Percentiles rank a stretch among this genome's conserved stretches.
phyloP scores from a whole-genome alignment of 306 rosid species.

The Cicer chorassanicum region DNA sequence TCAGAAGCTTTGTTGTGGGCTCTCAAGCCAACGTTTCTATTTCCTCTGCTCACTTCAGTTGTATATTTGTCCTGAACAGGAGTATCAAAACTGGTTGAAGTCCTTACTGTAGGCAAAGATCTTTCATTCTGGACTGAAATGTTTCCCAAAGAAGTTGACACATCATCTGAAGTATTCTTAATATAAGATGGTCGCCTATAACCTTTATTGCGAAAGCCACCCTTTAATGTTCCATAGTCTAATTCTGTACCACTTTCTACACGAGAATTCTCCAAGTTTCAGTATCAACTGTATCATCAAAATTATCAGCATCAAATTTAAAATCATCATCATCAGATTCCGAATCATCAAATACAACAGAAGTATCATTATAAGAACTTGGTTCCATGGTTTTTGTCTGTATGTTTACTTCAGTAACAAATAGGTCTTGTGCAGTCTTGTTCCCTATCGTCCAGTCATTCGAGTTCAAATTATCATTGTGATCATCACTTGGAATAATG shows the following conservation, averaged over 20 bases:
- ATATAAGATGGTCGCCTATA: constrained; percentile 53
- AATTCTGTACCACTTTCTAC: constrained; percentile 57
- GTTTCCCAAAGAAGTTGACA: constrained; percentile 46
- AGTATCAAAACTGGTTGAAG: constrained; percentile 49
- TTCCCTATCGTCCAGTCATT: constrained; percentile 37
- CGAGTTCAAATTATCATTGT: constrained; percentile 47
- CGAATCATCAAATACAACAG: constrained; percentile 73
- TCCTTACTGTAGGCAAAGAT: constrained; percentile 50
- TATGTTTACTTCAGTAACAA: constrained; percentile 49
- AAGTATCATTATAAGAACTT: constrained; percentile 51
- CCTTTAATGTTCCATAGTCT: constrained; percentile 67
- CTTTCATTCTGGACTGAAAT: constrained; percentile 49
- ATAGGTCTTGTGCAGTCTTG: constrained; percentile 48
- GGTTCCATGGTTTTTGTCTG: constrained; percentile 43
- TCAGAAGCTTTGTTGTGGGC: constrained; percentile 44
- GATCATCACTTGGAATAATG: constrained; percentile 50
- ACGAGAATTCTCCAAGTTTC: constrained; percentile 46
- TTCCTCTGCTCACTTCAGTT: constrained; percentile 49
- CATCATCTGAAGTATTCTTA: constrained; percentile 48
- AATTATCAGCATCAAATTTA: constrained; percentile 49
- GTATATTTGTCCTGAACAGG: constrained; percentile 50
- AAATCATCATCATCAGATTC: constrained; percentile 68
- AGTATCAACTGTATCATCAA: constrained; percentile 46
- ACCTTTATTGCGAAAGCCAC: constrained; percentile 85
- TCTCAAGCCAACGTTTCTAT: constrained; percentile 42